Percentiles rank a stretch among this genome's conserved stretches.
Conservation (phyloP, 768 basidiomycete genomes). For the Mycena floridula region DNA sequence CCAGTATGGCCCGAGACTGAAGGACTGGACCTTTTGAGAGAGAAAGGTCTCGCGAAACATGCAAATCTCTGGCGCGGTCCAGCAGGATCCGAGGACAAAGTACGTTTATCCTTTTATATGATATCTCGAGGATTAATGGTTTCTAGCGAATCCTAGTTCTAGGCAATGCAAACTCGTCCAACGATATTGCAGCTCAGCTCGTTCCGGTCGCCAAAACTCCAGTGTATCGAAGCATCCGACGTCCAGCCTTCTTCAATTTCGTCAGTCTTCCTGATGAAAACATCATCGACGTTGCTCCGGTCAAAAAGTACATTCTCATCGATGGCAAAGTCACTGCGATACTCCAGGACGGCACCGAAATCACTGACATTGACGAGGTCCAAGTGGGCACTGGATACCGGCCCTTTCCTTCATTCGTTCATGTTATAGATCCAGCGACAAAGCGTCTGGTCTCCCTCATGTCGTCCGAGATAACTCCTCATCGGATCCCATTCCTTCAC, state of each 20-base stretch:
- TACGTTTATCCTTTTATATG: background rate
- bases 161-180: conserved; percentile 47
- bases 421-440: conserved; percentile 6
- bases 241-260: conserved; percentile 30
- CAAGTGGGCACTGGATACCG: conserved; percentile 43
- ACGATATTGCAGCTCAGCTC: conserved; percentile 46
- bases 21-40: conserved; percentile 31
- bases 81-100: conserved; percentile 26
- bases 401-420: conserved; percentile 28
- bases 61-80: conserved; percentile 37
- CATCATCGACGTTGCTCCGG: conserved; percentile 37
- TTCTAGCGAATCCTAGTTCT: conserved; percentile 39
- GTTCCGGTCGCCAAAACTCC: conserved; percentile 30
- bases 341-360: conserved; percentile 29
- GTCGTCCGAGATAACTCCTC: conserved; percentile 25
- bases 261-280: conserved; percentile 34
- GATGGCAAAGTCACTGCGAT: conserved; percentile 24
- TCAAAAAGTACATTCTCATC: conserved; percentile 24
- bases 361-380: conserved; percentile 36
- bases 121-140: background rate
- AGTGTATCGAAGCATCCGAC: conserved; percentile 41
- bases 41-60: conserved; percentile 32
- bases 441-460: conserved; percentile 25
- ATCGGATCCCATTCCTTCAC: conserved; percentile 38
- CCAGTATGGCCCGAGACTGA: conserved; percentile 36